Evolutionary conservation across 2,329 filamentous ascomycete genomes (phyloP), one percentile per base, ranked within the genome.

Genomic region (Neodidymelliopsis sp.): DNA sequence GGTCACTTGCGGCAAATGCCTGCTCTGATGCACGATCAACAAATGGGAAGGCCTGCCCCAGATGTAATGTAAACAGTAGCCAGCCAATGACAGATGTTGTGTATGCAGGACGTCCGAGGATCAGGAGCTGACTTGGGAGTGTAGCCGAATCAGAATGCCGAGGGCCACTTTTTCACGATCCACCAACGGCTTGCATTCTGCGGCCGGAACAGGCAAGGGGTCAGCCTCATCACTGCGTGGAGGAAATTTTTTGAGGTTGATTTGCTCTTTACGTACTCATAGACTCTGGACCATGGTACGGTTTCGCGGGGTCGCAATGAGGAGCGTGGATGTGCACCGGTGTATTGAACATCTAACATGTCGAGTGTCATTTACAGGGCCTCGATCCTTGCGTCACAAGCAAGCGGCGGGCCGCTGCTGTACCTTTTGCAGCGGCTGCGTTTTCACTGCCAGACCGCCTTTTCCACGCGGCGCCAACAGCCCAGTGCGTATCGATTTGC

Each of bases 381-480:
- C 48, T 41, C 46, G 49, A 50, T 51, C 36, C 45, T 53, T 56
- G 56, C 57, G 59, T 56, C 38, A 61, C 63, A 59, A 56, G 56
- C 55, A 62, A 15, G 54, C 58, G 56, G 54, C 49, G 54, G 54
- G 60, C 60, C 50, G 60, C 47, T 54, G 57, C 53, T 59, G 59
- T 61, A 53, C 49, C 39, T 56, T 60, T 52, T 46, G 56, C 52
- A 60, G 63, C 59, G 63, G 60, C 54, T 64, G 48, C 62, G 63
- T 64, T 59, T 66, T 58, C 63, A 63, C 55, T 45, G 48, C 57
- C 58, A 66, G 68, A 72, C 69, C 69, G 69, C 67, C 63, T 64
- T 70, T 72, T 70, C 37, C 50, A 56, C 52, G 47, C 48, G 48
- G 59, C 54, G 58, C 56, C 61, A 59, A 46, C 49, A 39, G 59